Evolutionary conservation across 331 rosid genomes (phyloP).

Genomic region (Rhamnella rubrinervis): DNA sequence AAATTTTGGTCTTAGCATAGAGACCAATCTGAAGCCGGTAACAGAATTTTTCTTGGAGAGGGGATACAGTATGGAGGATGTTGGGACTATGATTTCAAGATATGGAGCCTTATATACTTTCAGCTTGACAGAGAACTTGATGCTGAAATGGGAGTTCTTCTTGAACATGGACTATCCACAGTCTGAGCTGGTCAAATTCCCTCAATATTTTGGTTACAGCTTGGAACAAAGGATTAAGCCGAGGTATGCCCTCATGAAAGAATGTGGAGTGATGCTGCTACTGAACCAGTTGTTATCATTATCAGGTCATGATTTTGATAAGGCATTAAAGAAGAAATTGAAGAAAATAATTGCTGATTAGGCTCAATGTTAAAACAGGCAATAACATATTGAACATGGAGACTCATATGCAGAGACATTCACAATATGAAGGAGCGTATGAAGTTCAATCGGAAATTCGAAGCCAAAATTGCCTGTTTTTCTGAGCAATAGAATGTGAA

Average conservation of each 20-base stretch:
- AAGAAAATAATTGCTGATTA: constrained; percentile 31
- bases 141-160: constrained; percentile 85
- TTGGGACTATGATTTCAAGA: constrained; percentile 82
- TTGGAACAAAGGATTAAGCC: constrained; percentile 82
- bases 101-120: constrained; percentile 72
- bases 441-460: not conserved
- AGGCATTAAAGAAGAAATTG: constrained; percentile 55
- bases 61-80: constrained; percentile 69
- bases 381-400: constrained; percentile 19
- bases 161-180: constrained; percentile 63
- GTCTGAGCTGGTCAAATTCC: constrained; percentile 83
- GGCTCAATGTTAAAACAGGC: constrained; percentile 25
- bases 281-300: constrained; percentile 78
- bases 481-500: constrained; percentile 1
- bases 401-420: constrained; percentile 3
- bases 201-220: constrained; percentile 86
- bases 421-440: not conserved
- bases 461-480: constrained; percentile 9
- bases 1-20: constrained; percentile 78
- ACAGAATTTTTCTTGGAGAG: constrained; percentile 73
- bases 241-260: constrained; percentile 62
- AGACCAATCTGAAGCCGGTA: constrained; percentile 72
- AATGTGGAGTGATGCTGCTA: constrained; percentile 56
- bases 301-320: constrained; percentile 48
- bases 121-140: constrained; percentile 69